Base-by-base conservation (phyloP, 371 early-diverging fungal genomes). In the Rhizopus arrhizus region DNA sequence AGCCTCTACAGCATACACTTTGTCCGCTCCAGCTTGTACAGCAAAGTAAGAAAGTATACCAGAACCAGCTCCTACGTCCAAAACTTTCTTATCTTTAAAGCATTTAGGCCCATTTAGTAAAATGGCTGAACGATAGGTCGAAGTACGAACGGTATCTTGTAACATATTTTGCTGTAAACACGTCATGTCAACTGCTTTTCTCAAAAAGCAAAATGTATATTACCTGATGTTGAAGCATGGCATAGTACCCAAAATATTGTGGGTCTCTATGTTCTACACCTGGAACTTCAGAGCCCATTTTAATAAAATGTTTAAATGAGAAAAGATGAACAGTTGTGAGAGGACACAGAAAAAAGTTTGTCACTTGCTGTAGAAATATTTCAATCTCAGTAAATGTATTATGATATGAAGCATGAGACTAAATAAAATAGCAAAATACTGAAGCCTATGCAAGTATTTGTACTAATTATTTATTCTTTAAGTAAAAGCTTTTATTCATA, bases 51-150 rank as follows among this genome's bases (percentile, higher is more conserved):
- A 94, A 48, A 98, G 80, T 47, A 98, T 95, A 11, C 98, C 97
- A 46, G 91, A 87, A 8, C 89, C 99, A 29, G 97, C 94, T 12
- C 99, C 99, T n/a, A 96, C 89, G 70, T 98, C 99, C 89, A 96
- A 87, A 28, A 96, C 94, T 3, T 85, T 65, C 66, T 93, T 92
- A 62, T 88, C 86, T 58, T 82, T 70, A 65, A 97, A 95, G 52
- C 88, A 77, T 32, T 77, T 69, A 5, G 87, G 78, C 6, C 85
- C 85, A 70, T 95, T 95, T 43, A 87, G 68, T 9, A 91, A 53
- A 45, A 98, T 96, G 6, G 96, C 96, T 5, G 89, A 85, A 55
- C 92, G 91, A 69, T 97, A 98, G n/a, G 94, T 85, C 13, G 92
- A 88, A 1, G 97, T 98, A 40, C 99, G 85, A 31, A 96, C 91